Base-by-base conservation (phyloP, 139 green algal genomes). In the Nannochloris sp. region DNA sequence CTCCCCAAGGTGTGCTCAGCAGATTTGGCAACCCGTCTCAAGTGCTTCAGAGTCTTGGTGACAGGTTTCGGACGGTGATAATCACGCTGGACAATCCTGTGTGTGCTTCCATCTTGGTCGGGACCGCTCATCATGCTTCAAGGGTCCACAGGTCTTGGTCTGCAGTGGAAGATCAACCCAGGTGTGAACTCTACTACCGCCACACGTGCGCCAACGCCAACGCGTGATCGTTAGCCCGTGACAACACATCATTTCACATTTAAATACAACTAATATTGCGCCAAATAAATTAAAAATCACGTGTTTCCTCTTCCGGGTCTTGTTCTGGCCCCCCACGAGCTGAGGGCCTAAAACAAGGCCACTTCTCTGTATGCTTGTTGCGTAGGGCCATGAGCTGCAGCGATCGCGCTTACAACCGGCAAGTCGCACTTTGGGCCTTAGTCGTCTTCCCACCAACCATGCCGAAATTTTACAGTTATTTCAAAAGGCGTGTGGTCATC, bases 141-240 rank as follows among this genome's bases (percentile, higher is more conserved):
- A 51, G 45, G 45, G 45, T 51, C 45, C 45, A 51, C 45, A 51
- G 2, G 45, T 51, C 45, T 51, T 51, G 45, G 45, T 51, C 45
- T 51, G 45, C 45, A 51, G 45, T 51, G 45, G 45, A 51, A 51
- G 45, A 51, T 51, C 45, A 51, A 51, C 45, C 45, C 45, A 51
- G 3, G 45, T 51, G 45, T 51, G 45, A 51, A 51, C 45, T 51
- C 45, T 51, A 51, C 45, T 51, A 17, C 45, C 45, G 45, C 45
- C 45, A 51, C 45, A 51, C 45, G 45, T 51, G 45, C 45, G 45
- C 45, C 45, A 51, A 51, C 45, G 14, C 45, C 45, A 51, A 51
- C 45, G 17, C 45, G 45, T 51, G 45, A 25, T 51, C 3, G 45
- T 51, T 51, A 51, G 45, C 45, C 45, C 45, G 45, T 51, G 45